A percentile compares a stretch with the other conserved stretches of the same genome.
Conservation (phyloP, 2,329 filamentous ascomycete genomes). For the Botrytis sinoallii region DNA sequence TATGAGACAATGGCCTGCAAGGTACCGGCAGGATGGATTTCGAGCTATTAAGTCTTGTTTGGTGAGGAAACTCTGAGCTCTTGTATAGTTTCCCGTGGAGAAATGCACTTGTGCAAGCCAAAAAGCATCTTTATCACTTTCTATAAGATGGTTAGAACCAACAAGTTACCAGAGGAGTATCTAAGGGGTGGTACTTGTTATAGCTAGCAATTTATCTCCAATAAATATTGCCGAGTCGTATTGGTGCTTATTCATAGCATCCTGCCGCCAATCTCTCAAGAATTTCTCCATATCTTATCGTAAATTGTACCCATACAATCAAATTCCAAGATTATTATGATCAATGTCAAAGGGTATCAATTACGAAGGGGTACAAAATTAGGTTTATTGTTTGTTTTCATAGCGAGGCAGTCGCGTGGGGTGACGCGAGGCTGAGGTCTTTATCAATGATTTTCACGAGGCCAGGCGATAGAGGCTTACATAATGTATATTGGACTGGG, state of each 20-base stretch:
- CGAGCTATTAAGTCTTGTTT: slow-evolving; percentile 78
- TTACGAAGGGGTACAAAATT: not conserved
- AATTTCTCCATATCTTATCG: slow-evolving; percentile 76
- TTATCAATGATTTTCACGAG: not conserved
- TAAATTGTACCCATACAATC: not conserved
- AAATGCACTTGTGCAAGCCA: slow-evolving; percentile 99
- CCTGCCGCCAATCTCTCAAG: slow-evolving; percentile 89
- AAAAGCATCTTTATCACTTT: slow-evolving; percentile 90
- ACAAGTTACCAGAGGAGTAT: not conserved
- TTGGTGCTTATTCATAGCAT: slow-evolving; percentile 92
- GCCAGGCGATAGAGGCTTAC: not conserved
- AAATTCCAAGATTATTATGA: not conserved
- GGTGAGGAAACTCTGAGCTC: slow-evolving; percentile 80
- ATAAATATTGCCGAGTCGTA: slow-evolving; percentile 97
- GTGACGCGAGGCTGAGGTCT: slow-evolving; percentile 21
- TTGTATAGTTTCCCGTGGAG: slow-evolving; percentile 88
- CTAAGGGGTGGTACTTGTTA: slow-evolving; percentile 66
- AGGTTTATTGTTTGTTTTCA: slow-evolving; percentile 11
- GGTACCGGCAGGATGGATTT: slow-evolving; percentile 85
- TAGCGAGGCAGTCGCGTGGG: slow-evolving; percentile 7
- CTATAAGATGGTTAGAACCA: slow-evolving; percentile 46
- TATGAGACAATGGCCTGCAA: slow-evolving; percentile 90
- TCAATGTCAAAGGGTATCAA: not conserved
- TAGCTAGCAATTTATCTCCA: slow-evolving; percentile 90
- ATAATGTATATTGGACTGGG: not conserved